Conservation (phyloP, 306 rosid genomes). For the peach (Prunus persica) region DNA sequence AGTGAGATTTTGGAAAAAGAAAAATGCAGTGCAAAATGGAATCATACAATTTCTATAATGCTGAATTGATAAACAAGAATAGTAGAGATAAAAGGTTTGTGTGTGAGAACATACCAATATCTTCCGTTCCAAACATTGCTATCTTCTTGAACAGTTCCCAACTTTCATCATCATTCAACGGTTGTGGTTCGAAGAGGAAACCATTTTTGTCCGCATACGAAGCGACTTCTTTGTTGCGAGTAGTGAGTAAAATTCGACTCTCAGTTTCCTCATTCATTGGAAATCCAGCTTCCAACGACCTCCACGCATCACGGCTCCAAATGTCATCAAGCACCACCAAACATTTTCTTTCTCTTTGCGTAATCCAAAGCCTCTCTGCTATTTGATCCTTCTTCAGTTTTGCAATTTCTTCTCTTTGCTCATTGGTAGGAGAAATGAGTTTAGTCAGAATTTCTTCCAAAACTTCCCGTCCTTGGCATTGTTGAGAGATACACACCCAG, state of each 20-base stretch:
- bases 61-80: background rate
- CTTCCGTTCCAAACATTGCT: background rate
- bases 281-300: background rate
- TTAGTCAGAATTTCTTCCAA: background rate
- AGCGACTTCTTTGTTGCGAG: conserved; percentile 16
- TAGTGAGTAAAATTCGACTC: conserved; percentile 19
- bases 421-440: conserved; percentile 23
- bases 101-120: background rate
- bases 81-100: background rate
- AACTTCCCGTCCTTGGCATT: background rate
- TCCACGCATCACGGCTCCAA: conserved; percentile 10
- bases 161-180: background rate
- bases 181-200: background rate
- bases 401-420: background rate
- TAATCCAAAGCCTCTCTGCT: background rate
- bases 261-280: background rate
- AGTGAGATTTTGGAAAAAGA: too few species aligned
- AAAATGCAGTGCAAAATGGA: too few species aligned
- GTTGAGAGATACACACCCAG: conserved; percentile 17
- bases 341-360: background rate
- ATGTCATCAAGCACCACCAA: conserved; percentile 21
- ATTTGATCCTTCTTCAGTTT: background rate
- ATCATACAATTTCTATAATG: too few species aligned
- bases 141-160: conserved; percentile 24
- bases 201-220: background rate